Evolutionary conservation across 192 early-diverging fungal genomes (phyloP), one percentile per base, ranked within the genome.

Genomic region (Oehlia diaphana): DNA sequence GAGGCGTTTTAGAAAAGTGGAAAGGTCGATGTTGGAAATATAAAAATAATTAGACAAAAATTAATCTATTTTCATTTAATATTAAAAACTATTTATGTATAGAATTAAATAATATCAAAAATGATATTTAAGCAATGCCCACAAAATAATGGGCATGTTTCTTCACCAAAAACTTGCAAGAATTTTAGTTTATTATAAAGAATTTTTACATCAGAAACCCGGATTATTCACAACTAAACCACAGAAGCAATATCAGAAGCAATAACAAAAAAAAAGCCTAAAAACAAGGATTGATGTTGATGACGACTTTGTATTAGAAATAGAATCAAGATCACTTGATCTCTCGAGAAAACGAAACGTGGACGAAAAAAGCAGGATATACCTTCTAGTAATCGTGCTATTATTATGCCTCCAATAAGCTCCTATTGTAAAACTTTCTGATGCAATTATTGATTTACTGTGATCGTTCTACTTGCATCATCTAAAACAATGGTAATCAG

Each of bases 401-500:
- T 58, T 58, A n/a, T 19, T 21, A 19, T 5, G 4, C 53, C 7
- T 3, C 13, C 19, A 19, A 6, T n/a, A 74, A 21, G 37, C 71
- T 28, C 16, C 37, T 7, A 42, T 26, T 58, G 13, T 49, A 9
- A 28, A 58, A 49, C 4, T 62, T 14, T 47, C 82, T 0, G 53
- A 58, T 33, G 35, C 76, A 9, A 71, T 33, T 10, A n/a, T n/a
- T n/a, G n/a, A n/a, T n/a, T n/a, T n/a, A 23, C 80, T 0, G 3
- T 4, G 4, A 10, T 42, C 39, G 5, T 7, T 58, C 21, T 19
- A 58, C 14, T 16, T 0, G 1, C 53, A 2, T 37, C 35, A 42
- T 42, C 39, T 42, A 8, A 42, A 42, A 42, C 19, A 1, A 94
- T 80, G 98, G 97, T 0, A 97, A 99, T 84, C 94, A 92, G 73